Percentiles rank a stretch among this genome's conserved stretches.
Conservation (phyloP, 129 eudicot species). For the Escallonia rubra region DNA sequence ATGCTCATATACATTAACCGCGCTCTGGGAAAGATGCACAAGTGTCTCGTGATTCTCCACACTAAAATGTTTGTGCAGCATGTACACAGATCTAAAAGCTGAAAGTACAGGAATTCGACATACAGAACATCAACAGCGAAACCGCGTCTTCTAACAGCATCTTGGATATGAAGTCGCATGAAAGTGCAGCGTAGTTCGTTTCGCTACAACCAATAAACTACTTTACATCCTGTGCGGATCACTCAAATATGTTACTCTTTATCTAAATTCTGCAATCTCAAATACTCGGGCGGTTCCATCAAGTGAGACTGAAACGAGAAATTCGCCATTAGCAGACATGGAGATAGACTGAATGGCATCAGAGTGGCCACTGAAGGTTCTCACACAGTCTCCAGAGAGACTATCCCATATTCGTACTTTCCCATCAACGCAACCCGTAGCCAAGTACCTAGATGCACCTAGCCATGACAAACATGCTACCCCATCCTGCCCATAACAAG, state of each 20-base stretch:
- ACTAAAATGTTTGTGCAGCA: neutral
- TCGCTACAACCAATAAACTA: neutral
- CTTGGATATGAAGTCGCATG: too few species aligned
- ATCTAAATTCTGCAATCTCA: slow-evolving; percentile 46
- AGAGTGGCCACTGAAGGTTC: slow-evolving; percentile 63
- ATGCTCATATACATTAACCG: too few species aligned
- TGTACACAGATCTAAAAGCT: neutral
- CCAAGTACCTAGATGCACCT: slow-evolving; percentile 49
- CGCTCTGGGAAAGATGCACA: too few species aligned
- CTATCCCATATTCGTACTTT: slow-evolving; percentile 86
- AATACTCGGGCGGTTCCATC: slow-evolving; percentile 71
- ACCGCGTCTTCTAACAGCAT: too few species aligned
- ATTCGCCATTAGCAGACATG: slow-evolving; percentile 36
- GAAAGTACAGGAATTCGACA: neutral
- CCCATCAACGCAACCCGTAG: slow-evolving; percentile 88
- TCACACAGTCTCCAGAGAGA: slow-evolving; percentile 68
- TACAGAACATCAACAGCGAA: neutral
- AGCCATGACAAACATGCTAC: slow-evolving; percentile 83
- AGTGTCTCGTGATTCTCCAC: too few species aligned
- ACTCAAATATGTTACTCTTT: neutral
- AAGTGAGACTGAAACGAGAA: slow-evolving; percentile 56
- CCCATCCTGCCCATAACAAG: slow-evolving; percentile 47
- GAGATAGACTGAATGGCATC: slow-evolving; percentile 72
- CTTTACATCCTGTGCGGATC: neutral
- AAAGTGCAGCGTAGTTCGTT: neutral